Evolutionary conservation across 176 grass and related monocot species (phyloP), one percentile per base, ranked within the genome.

Genomic region (Juncus effusus): DNA sequence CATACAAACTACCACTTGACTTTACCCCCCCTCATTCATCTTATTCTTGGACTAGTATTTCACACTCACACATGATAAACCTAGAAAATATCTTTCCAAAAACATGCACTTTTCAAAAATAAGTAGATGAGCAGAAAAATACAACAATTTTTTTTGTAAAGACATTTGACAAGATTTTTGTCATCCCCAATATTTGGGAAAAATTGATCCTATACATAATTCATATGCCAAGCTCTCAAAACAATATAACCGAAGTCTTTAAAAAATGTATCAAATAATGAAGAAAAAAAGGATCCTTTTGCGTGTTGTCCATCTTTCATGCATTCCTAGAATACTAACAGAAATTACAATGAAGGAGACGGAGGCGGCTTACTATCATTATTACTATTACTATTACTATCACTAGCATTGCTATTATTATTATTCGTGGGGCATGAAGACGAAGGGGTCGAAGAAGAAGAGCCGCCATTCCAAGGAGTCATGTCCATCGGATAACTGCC

Each of bases 401-500:
- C 56, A 51, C 38, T 47, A 47, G 44, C 19, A 28, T 28, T 28
- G 19, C 19, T 47, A 47, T 47, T 47, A 47, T 47, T 9, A 47
- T 47, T 47, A 9, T 47, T 51, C 60, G 44, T 69, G 8, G 58
- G 35, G 11, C 5, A 7, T 11, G 65, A 49, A 0, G n/a, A 10
- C 11, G 76, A 65, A 65, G 11, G 7, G 38, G 80, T 13, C 1
- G 76, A 38, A 0, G 79, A 5, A 3, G 80, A 10, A 10, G 80
- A 56, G 1, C 10, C 7, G 40, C 55, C 7, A 40, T 75, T 66
- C 85, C 85, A 94, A 0, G 90, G 85, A 38, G 86, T 95, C 90
- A 95, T 90, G 76, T 95, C 90, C 86, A 95, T 95, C 16, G 90
- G 90, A 77, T 95, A 95, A 84, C 90, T 95, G 1, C 90, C 90